These are phyloP conservation scores for Cryphonectria naterciae DNA, from an alignment of 2,329 filamentous ascomycete genomes.

Conservation along the genomic window DNA sequence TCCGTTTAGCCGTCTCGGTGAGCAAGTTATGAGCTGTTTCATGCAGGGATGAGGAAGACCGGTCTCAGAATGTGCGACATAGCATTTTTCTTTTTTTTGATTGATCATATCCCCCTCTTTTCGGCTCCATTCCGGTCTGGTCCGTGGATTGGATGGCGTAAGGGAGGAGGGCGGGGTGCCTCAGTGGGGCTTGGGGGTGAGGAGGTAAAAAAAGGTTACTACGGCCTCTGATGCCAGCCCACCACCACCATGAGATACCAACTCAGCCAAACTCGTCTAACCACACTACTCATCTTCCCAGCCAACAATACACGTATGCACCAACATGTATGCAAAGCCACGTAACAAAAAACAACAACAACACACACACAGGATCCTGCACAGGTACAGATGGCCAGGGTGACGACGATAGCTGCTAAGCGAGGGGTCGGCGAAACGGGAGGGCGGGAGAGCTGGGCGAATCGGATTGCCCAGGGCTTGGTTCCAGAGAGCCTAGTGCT, in stretches of 20 bases:
- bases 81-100: not conserved
- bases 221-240: not conserved
- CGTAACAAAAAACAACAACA: not conserved
- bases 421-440: not conserved
- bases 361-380: not conserved
- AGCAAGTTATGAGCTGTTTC: not conserved
- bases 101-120: not conserved
- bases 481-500: not conserved
- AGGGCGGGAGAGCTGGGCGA: not conserved
- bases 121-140: too few species aligned
- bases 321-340: not conserved
- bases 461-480: not conserved
- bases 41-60: too few species aligned
- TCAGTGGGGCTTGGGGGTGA: too few species aligned
- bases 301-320: not conserved
- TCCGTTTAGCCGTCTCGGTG: not conserved
- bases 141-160: too few species aligned
- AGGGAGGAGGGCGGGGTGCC: too few species aligned
- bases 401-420: not conserved
- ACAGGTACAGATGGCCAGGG: not conserved
- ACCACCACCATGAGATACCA: not conserved
- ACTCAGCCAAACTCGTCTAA: not conserved
- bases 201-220: too few species aligned
- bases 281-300: not conserved
- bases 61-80: not conserved